phyloP scores from a whole-genome alignment of 1,284 basidiomycete genomes.

The Ustilago cynodontis region DNA sequence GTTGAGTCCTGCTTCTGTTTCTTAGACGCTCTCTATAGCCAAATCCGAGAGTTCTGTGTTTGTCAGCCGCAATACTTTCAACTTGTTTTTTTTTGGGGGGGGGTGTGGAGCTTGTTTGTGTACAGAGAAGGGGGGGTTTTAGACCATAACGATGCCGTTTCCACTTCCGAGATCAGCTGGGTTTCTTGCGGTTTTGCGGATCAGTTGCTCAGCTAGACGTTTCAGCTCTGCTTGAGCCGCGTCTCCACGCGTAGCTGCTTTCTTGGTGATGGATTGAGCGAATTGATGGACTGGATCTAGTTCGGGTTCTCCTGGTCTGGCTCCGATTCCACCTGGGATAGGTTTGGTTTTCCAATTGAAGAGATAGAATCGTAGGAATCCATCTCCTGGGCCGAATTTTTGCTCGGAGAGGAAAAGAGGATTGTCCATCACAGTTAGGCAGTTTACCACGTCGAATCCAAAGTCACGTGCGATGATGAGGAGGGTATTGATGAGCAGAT shows the following conservation, averaged over 20 bases:
- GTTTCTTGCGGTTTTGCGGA: conserved; percentile 18
- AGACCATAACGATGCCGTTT: conserved; percentile 68
- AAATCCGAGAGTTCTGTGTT: background rate
- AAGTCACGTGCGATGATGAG: conserved; percentile 81
- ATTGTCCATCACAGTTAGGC: conserved; percentile 94
- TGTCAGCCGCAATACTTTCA: no score
- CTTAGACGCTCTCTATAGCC: conserved; percentile 7
- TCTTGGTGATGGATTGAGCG: conserved; percentile 27
- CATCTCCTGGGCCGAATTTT: conserved; percentile 91
- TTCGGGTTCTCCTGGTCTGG: conserved; percentile 59
- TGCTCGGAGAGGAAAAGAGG: conserved; percentile 80
- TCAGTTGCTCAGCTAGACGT: conserved; percentile 34
- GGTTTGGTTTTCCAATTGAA: conserved; percentile 72
- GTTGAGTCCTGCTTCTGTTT: conserved; percentile 39
- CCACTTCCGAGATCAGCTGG: conserved; percentile 60
- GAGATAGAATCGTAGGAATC: conserved; percentile 88
- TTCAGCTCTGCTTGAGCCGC: conserved; percentile 1
- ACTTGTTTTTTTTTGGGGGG: no score
- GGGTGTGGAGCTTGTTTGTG: no score
- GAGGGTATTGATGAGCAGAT: conserved; percentile 81
- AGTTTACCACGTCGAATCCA: conserved; percentile 96
- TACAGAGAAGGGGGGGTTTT: background rate
- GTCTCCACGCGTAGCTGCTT: background rate
- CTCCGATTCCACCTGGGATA: conserved; percentile 65
- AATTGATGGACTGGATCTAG: conserved; percentile 59